Conservation (phyloP, 148 eudicot species). For the Chenopodium suecicum region DNA sequence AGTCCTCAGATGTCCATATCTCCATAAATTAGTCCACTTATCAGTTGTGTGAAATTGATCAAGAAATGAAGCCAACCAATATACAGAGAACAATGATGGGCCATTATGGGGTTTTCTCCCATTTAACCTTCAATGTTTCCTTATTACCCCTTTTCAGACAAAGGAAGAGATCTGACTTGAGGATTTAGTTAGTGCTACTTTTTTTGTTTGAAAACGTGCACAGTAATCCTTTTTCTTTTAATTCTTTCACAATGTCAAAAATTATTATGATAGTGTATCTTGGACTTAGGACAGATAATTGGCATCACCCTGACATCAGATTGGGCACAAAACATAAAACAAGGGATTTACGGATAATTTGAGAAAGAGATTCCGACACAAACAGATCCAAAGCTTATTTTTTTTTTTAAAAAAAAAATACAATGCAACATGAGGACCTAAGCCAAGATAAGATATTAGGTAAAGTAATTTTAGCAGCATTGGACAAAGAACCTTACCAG, state of each 20-base stretch:
- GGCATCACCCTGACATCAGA: background rate
- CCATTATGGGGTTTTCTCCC: background rate
- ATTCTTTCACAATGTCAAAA: background rate
- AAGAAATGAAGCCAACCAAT: background rate
- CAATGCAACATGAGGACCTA: background rate
- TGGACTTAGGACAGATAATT: background rate
- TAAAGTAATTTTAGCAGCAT: background rate
- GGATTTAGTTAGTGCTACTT: too few relatives aligned
- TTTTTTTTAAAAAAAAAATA: background rate
- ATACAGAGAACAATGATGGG: background rate
- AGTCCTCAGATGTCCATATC: background rate
- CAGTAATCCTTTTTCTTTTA: background rate
- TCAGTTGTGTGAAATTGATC: background rate
- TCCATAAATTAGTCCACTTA: background rate
- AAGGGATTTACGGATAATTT: background rate
- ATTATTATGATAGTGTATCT: background rate
- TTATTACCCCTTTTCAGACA: background rate
- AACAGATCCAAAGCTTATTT: background rate
- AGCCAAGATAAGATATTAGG: background rate
- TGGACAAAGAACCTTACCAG: conserved; percentile 45
- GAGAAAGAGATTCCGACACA: background rate
- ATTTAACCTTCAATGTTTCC: background rate
- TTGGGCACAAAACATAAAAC: background rate
- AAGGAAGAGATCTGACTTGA: too few relatives aligned
- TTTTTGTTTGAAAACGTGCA: background rate